Base-by-base conservation (phyloP, 371 early-diverging fungal species). In the Syncephalis plumigaleata region DNA sequence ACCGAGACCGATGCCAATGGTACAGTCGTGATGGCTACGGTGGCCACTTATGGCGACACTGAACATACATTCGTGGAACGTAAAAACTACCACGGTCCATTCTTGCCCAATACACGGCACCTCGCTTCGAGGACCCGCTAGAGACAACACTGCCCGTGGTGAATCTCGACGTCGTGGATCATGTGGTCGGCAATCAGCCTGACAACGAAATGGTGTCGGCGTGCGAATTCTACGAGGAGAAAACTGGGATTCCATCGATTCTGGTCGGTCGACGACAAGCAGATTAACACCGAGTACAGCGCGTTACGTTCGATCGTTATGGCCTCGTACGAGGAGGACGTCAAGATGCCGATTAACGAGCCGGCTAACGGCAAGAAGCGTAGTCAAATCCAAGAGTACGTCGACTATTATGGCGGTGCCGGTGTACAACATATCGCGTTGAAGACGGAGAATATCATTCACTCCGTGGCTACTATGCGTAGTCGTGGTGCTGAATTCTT, bases 301-400 rank as follows among this genome's bases (percentile, higher is more conserved):
- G 80, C 93, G 31, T 72, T 94, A 51, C 80, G 92, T 17, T 91
- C 91, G 23, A 87, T 92, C 48, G 95, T 93, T 64, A 91, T 96
- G 91, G 84, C 93, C 27, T 91, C 91, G 57, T 82, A 79, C 49
- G 75, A 75, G 55, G 94, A 94, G 54, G 67, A 58, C 42, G 80
- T 96, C 70, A 93, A 94, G 73, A 87, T 94, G 76, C 94, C 94
- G 49, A 87, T 96, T 66, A 94, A 94, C 61, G 97, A 96, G 68
- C 97, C 97, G 8, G 97, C 94, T n/a, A 42, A 64, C 25, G 97
- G 97, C 16, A 73, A 77, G 60, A 87, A 84, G 66, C 92, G 91
- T 69, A 84, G 84, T 22, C 94, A 96, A 71, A 92, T 94, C 54
- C 87, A 94, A 57, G 97, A 96, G 66, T 96, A 81, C 64, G 89